phyloP scores from a whole-genome alignment of 169 alveolate species.

The Prorocentrum cordatum region DNA sequence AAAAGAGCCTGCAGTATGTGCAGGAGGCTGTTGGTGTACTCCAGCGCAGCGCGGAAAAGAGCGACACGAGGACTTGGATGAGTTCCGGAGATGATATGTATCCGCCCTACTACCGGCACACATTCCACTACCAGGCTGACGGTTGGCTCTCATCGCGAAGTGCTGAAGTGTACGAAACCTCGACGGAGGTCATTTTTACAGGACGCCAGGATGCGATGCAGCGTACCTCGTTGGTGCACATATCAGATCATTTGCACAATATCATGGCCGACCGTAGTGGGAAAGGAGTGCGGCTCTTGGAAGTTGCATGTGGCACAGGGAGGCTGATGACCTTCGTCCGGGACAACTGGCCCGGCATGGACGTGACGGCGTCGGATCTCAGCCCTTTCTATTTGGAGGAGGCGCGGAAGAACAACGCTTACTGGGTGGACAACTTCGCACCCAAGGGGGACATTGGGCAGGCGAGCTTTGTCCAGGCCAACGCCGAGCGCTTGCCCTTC shows the following conservation, averaged over 20 bases:
- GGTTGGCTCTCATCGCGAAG: neutral
- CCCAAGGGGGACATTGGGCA: too few relatives aligned
- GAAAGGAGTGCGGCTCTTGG: neutral
- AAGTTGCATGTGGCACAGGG: neutral
- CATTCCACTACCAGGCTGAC: neutral
- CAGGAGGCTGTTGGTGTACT: too few relatives aligned
- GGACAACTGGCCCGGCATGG: neutral
- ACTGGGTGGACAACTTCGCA: too few relatives aligned
- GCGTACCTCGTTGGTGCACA: neutral
- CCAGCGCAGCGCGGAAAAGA: too few relatives aligned
- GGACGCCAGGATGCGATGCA: neutral
- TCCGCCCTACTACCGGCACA: neutral
- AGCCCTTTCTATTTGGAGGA: neutral
- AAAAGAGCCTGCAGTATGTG: too few relatives aligned
- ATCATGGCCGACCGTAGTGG: neutral
- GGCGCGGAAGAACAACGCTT: neutral
- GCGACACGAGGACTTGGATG: neutral
- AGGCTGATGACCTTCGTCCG: neutral
- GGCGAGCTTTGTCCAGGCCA: too few relatives aligned
- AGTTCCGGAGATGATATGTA: neutral
- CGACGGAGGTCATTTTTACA: too few relatives aligned
- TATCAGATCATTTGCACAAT: neutral
- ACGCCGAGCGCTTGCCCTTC: neutral
- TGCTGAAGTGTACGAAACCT: neutral
- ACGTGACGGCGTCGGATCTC: neutral